These are phyloP conservation scores for Ceratocystiopsis brevicomis DNA, from an alignment of 2,329 filamentous ascomycete genomes.

Conservation along the genomic window DNA sequence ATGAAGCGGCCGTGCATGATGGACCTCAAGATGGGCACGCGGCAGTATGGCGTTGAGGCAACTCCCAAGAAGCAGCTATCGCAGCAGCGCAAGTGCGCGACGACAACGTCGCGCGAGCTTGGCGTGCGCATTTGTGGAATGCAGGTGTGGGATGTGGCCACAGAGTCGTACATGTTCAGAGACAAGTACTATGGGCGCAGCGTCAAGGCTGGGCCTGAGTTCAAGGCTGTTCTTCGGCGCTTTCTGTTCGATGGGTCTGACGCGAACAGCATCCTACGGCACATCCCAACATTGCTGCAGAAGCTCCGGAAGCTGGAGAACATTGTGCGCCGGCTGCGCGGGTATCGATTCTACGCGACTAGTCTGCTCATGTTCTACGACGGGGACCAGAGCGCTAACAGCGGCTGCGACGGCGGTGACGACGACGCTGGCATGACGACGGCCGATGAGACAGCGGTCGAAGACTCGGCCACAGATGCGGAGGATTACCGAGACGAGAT, in stretches of 20 bases:
- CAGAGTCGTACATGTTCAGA: slow-evolving; percentile 76
- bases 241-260: slow-evolving; percentile 86
- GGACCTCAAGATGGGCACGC: slow-evolving; percentile 95
- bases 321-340: slow-evolving; percentile 60
- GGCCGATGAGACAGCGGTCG: slow-evolving; percentile 32
- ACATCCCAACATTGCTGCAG: slow-evolving; percentile 71
- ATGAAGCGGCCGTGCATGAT: slow-evolving; percentile 96
- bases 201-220: slow-evolving; percentile 71
- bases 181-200: slow-evolving; percentile 95
- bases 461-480: slow-evolving; percentile 37
- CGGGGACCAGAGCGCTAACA: slow-evolving; percentile 43
- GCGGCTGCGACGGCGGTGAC: slow-evolving; percentile 9
- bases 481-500: slow-evolving; percentile 22
- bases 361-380: slow-evolving; percentile 94
- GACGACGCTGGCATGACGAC: slow-evolving; percentile 12
- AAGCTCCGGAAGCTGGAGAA: slow-evolving; percentile 69
- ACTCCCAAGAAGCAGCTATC: slow-evolving; percentile 82
- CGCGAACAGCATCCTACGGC: slow-evolving; percentile 58
- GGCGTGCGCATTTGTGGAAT: slow-evolving; percentile 89
- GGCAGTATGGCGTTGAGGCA: slow-evolving; percentile 89
- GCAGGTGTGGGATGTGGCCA: slow-evolving; percentile 82
- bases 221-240: slow-evolving; percentile 68
- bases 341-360: slow-evolving; percentile 89
- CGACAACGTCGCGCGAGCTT: slow-evolving; percentile 76
- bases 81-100: slow-evolving; percentile 79